Evolutionary conservation across 1,284 basidiomycete genomes (phyloP), one percentile per base, ranked within the genome.

Genomic region (Agaricales sp.): DNA sequence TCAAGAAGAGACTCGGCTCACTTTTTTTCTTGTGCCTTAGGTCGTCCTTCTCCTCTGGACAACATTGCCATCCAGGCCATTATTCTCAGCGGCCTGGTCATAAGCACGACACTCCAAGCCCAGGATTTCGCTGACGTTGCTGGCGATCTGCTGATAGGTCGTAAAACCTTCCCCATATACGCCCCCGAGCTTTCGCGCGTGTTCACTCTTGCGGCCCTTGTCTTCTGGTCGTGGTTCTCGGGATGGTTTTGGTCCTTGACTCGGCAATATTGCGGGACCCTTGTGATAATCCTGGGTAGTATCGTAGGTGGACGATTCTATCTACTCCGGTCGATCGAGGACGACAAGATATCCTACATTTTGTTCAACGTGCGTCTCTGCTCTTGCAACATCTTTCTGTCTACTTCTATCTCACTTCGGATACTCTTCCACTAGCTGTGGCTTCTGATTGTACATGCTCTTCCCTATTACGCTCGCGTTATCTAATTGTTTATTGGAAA

Each of bases 51-150:
- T n/a, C 50, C n/a, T 1, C 25, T 51, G n/a, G 60, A 62, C 47
- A 18, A 23, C 8, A 55, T 55, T 4, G 53, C 57, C 38, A 38
- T 55, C n/a, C n/a, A 49, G 14, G 58, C 64, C 1, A 45, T 61
- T 23, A 24, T 55, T 23, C 49, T 54, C 48, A 67, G 62, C 45
- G 55, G 56, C 3, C 47, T 56, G 3, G 51, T 65, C 25, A 58
- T 63, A 54, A 53, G 55, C 44, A 56, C 63, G 2, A 68, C 67
- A 6, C 61, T 66, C n/a, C 64, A 67, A 2, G 59, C 60, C 1
- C 66, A 67, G 50, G 66, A 67, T 45, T 67, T 62, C 52, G 55
- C 57, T 13, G 67, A 68, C 41, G 53, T 57, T 4, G 56, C 52
- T 11, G 67, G 66, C 2, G 66, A 68, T 41, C 46, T 18, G 0